Evolutionary conservation across 306 rosid species (phyloP).

Genomic region (Rosa persica): DNA sequence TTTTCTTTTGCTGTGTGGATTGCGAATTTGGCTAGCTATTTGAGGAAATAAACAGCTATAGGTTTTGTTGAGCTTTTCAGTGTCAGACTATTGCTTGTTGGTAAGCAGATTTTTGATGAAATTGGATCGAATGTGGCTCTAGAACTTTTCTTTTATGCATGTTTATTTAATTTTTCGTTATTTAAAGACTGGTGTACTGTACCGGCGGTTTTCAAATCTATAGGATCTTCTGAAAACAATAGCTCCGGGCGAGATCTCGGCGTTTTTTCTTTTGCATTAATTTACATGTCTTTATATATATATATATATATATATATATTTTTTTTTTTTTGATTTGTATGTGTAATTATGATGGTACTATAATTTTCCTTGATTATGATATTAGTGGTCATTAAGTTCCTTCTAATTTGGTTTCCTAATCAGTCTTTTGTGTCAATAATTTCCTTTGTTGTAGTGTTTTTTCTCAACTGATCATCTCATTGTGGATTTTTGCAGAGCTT

Average conservation of each 20-base stretch:
- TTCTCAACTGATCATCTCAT: constrained; percentile 7
- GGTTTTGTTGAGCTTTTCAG: background rate
- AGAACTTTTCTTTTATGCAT: constrained; percentile 7
- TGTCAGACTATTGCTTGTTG: constrained; percentile 1
- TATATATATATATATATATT: no score
- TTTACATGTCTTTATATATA: background rate
- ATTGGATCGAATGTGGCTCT: constrained; percentile 40
- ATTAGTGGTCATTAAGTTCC: background rate
- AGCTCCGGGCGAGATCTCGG: constrained; percentile 36
- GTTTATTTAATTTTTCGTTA: constrained; percentile 12
- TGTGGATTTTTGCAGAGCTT: constrained; percentile 20
- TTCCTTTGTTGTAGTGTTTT: background rate
- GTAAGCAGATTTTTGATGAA: constrained; percentile 8
- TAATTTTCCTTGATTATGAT: background rate
- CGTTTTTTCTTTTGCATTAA: background rate
- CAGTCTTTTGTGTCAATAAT: background rate
- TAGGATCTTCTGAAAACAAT: constrained; percentile 27
- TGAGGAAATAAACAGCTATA: background rate
- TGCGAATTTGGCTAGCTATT: background rate
- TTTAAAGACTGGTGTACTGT: background rate
- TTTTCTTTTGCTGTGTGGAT: background rate
- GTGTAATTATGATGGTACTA: background rate
- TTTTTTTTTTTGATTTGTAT: background rate
- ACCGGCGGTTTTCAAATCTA: constrained; percentile 4
- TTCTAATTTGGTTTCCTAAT: constrained; percentile 8